Conservation (phyloP, 768 basidiomycete genomes). For the Boletales sp. region DNA sequence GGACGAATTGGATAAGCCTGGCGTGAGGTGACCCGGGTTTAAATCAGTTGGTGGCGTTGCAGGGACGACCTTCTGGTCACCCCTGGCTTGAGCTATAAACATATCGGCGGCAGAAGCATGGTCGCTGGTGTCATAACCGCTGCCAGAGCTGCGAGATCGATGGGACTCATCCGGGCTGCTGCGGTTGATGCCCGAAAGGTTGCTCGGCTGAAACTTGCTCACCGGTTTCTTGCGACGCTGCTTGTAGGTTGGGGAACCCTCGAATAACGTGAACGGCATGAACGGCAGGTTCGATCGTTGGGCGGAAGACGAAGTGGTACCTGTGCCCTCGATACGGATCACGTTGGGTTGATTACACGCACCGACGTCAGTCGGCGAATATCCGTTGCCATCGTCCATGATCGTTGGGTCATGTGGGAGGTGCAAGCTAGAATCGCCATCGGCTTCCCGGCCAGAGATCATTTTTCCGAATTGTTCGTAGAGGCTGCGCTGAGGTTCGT, state of each 20-base stretch:
- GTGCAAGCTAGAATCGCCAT: conserved; percentile 33
- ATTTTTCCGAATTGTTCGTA: conserved; percentile 81
- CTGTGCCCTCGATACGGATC: conserved; percentile 27
- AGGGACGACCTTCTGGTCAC: conserved; percentile 39
- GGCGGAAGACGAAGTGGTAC: conserved; percentile 6
- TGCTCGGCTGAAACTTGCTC: conserved; percentile 32
- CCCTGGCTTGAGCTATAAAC: conserved; percentile 60
- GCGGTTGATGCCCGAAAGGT: conserved; percentile 26
- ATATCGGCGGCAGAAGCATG: conserved; percentile 59
- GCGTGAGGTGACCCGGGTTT: conserved; percentile 17
- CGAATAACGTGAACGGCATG: conserved; percentile 71
- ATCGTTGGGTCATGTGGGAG: conserved; percentile 21
- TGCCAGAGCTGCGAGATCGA: conserved; percentile 16
- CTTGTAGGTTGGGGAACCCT: conserved; percentile 87
- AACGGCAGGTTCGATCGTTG: conserved; percentile 37
- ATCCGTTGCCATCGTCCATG: conserved; percentile 13
- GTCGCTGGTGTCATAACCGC: conserved; percentile 30
- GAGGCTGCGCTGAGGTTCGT: conserved; percentile 79
- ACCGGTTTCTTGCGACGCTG: conserved; percentile 74
- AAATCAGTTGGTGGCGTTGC: conserved; percentile 18
- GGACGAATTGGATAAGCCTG: conserved; percentile 18
- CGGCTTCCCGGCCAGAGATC: conserved; percentile 32
- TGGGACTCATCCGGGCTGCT: conserved; percentile 21
- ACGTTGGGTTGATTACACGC: conserved; percentile 9
- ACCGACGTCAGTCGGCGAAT: conserved; percentile 10